Conservation (phyloP, 208 protist species). For the Trypanosoma boissoni region DNA sequence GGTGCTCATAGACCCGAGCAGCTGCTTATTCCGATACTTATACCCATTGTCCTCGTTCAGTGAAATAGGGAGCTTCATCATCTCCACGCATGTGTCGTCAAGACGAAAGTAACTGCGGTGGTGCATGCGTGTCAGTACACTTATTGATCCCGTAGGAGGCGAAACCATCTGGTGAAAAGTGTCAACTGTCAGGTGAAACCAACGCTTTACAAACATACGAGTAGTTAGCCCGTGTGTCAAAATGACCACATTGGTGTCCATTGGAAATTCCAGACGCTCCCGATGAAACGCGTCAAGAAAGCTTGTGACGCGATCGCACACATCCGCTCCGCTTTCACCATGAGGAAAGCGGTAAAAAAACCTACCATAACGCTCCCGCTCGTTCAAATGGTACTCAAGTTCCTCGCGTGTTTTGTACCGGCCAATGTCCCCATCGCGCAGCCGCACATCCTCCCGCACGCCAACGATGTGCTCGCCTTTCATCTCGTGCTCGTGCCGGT, state of each 20-base stretch:
- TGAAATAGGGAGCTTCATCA: conserved; percentile 69
- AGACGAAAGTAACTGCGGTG: conserved; percentile 77
- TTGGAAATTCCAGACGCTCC: conserved; percentile 75
- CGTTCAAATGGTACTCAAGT: conserved; percentile 53
- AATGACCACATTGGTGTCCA: conserved; percentile 87
- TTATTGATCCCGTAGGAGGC: conserved; percentile 63
- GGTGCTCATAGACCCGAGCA: conserved; percentile 86
- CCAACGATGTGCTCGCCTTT: conserved; percentile 62
- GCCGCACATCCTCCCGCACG: conserved; percentile 86
- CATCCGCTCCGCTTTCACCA: conserved; percentile 91
- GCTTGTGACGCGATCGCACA: conserved; percentile 89
- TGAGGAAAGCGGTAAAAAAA: conserved; percentile 93
- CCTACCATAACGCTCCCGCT: conserved; percentile 81
- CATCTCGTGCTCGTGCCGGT: conserved; percentile 21
- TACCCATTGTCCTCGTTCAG: conserved; percentile 88
- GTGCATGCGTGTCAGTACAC: conserved; percentile 70
- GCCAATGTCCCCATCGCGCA: conserved; percentile 92
- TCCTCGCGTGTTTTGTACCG: conserved; percentile 77
- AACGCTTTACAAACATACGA: conserved; percentile 89
- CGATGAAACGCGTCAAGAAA: conserved; percentile 89
- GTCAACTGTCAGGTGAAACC: conserved; percentile 91
- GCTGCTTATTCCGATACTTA: conserved; percentile 86
- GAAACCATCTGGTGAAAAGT: conserved; percentile 86
- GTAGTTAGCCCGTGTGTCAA: conserved; percentile 88
- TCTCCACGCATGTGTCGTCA: conserved; percentile 59